Evolutionary conservation across 768 basidiomycete genomes (phyloP).

Genomic region (Kwoniella sp.): DNA sequence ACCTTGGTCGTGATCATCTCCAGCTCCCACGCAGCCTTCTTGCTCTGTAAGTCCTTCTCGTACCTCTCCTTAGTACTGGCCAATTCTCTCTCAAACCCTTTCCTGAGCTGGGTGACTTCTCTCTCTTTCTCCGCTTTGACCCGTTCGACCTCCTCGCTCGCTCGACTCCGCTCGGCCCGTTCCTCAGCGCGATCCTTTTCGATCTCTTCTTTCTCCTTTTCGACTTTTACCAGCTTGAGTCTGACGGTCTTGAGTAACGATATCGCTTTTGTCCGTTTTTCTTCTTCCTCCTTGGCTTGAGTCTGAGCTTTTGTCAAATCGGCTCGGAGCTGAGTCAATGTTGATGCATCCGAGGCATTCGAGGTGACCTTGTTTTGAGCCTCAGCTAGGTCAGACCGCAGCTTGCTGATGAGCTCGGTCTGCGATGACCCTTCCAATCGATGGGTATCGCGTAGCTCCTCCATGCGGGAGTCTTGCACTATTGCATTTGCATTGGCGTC

Average conservation of each 20-base stretch:
- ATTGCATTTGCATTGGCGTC: background rate
- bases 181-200: constrained; percentile 68
- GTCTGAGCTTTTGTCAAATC: constrained; percentile 68
- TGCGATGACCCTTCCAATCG: constrained; percentile 77
- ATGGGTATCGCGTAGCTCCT: constrained; percentile 83
- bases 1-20: constrained; percentile 78
- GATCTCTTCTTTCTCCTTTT: constrained; percentile 86
- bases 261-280: constrained; percentile 93
- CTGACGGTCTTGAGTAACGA: constrained; percentile 91
- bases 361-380: constrained; percentile 67
- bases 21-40: constrained; percentile 74
- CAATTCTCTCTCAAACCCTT: constrained; percentile 69
- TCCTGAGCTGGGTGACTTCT: constrained; percentile 60
- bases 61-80: constrained; percentile 65
- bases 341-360: constrained; percentile 61
- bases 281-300: constrained; percentile 87
- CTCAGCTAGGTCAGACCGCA: constrained; percentile 70
- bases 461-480: constrained; percentile 83
- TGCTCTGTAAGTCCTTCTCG: constrained; percentile 71
- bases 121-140: constrained; percentile 64
- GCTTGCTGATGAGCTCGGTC: constrained; percentile 69
- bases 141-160: constrained; percentile 69
- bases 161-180: constrained; percentile 58
- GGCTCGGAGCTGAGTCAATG: constrained; percentile 65
- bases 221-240: constrained; percentile 93